Conservation (phyloP, 441 rosid genomes). For the Aquilaria agallochum region DNA sequence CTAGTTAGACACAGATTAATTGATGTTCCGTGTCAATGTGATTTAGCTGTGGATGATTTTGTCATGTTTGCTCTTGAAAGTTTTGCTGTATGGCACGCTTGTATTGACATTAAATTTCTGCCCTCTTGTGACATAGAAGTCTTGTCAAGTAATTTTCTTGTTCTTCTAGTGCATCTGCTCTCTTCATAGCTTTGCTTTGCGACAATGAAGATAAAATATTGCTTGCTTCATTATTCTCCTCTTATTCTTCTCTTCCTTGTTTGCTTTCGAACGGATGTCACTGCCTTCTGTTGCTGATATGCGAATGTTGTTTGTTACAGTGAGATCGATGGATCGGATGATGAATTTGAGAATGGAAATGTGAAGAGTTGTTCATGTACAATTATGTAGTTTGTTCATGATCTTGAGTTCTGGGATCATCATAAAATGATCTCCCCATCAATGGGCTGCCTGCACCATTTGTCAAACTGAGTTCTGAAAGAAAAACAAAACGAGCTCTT, state of each 20-base stretch:
- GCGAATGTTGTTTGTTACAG: constrained; percentile 41
- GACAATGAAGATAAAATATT: no score
- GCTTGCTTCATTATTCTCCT: not conserved
- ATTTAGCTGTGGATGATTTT: no score
- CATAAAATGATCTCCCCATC: constrained; percentile 1
- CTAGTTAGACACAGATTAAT: no score
- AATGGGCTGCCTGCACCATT: constrained; percentile 19
- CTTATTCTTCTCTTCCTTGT: not conserved
- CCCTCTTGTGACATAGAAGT: no score
- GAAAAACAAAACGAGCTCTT: constrained; percentile 14
- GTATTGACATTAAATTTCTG: no score
- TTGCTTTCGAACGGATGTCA: not conserved
- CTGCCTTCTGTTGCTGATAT: constrained; percentile 14
- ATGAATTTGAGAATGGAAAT: constrained; percentile 57
- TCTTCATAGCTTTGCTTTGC: no score
- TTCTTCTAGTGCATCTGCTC: no score
- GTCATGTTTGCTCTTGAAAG: no score
- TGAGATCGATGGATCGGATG: constrained; percentile 79
- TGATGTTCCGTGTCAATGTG: no score
- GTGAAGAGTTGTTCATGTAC: constrained; percentile 78
- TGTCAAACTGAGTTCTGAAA: constrained; percentile 12
- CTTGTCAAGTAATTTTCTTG: no score
- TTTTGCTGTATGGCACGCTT: no score
- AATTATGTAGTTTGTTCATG: constrained; percentile 54
- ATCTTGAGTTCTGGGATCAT: constrained; percentile 1